Conservation (phyloP, 2,329 filamentous ascomycete species). For the Teratosphaeria pseudoeucalypti region DNA sequence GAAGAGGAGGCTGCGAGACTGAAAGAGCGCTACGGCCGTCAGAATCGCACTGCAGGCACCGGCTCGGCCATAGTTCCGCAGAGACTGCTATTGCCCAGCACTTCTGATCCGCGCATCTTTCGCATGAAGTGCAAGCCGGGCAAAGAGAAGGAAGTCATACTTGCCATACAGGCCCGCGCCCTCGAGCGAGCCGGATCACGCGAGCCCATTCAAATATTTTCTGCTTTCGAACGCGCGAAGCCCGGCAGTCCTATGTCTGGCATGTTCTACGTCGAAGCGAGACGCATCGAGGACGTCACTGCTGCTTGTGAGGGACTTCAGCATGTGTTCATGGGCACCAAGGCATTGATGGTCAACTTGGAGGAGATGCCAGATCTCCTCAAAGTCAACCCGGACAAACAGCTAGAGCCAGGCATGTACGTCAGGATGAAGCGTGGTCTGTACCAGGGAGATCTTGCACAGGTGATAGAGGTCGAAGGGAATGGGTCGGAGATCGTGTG, state of each 20-base stretch:
- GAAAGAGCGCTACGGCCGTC: constrained; percentile 75
- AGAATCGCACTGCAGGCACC: constrained; percentile 53
- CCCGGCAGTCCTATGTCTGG: constrained; percentile 62
- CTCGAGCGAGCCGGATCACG: constrained; percentile 70
- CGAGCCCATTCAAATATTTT: constrained; percentile 73
- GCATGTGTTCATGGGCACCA: constrained; percentile 80
- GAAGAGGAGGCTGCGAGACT: constrained; percentile 85
- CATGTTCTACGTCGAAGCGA: constrained; percentile 89
- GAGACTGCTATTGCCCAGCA: constrained; percentile 67
- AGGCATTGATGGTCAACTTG: constrained; percentile 80
- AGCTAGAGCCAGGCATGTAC: constrained; percentile 78
- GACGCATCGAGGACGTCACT: constrained; percentile 75
- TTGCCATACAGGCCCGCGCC: constrained; percentile 77
- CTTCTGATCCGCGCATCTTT: constrained; percentile 93
- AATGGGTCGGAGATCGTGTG: constrained; percentile 85
- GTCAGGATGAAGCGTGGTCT: constrained; percentile 70
- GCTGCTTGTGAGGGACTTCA: constrained; percentile 72
- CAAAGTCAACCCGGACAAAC: constrained; percentile 75
- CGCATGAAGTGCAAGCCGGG: constrained; percentile 85
- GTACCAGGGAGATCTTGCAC: constrained; percentile 81
- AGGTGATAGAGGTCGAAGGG: constrained; percentile 83
- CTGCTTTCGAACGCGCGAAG: constrained; percentile 80
- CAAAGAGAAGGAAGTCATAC: constrained; percentile 86
- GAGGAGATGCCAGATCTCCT: constrained; percentile 98
- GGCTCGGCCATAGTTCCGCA: constrained; percentile 74